A percentile compares a stretch with the other conserved stretches of the same genome.
Conservation (phyloP, 2,329 filamentous ascomycete genomes). For the Apiospora malaysiana region DNA sequence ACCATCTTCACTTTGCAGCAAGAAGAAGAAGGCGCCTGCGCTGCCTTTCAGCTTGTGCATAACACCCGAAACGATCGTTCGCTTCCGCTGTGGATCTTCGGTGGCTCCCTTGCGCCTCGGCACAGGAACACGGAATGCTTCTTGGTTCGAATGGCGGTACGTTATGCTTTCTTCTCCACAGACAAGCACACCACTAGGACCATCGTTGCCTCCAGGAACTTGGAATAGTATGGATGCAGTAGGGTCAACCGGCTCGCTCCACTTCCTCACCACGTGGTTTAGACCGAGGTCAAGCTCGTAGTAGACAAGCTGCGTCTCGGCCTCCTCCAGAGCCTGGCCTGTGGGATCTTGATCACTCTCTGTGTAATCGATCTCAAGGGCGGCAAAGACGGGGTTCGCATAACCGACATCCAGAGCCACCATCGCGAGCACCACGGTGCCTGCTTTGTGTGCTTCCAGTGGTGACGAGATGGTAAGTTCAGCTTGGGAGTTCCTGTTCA, state of each 20-base stretch:
- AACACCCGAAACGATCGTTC: conserved; percentile 86
- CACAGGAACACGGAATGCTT: conserved; percentile 86
- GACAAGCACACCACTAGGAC: conserved; percentile 92
- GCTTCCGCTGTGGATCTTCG: conserved; percentile 90
- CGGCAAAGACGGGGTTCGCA: conserved; percentile 95
- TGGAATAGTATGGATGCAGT: conserved; percentile 91
- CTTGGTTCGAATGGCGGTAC: conserved; percentile 95
- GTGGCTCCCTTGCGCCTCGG: conserved; percentile 85
- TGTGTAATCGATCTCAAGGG: conserved; percentile 90
- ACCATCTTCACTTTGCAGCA: conserved; percentile 96
- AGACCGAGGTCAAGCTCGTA: conserved; percentile 96
- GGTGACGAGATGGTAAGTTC: conserved; percentile 97
- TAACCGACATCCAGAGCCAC: conserved; percentile 94
- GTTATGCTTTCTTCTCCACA: conserved; percentile 95
- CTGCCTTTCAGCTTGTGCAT: conserved; percentile 92
- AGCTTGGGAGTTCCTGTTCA: conserved; percentile 93
- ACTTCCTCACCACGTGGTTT: conserved; percentile 96
- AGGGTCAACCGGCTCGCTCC: conserved; percentile 92
- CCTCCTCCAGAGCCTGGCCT: conserved; percentile 78
- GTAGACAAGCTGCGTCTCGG: conserved; percentile 92
- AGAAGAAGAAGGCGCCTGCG: conserved; percentile 91
- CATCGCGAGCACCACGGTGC: conserved; percentile 87
- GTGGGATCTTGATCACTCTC: conserved; percentile 91
- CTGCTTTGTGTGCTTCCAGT: conserved; percentile 92
- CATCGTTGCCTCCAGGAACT: conserved; percentile 91